Evolutionary conservation across 345 rosid species (phyloP).

Genomic region (Moringa oleifera): DNA sequence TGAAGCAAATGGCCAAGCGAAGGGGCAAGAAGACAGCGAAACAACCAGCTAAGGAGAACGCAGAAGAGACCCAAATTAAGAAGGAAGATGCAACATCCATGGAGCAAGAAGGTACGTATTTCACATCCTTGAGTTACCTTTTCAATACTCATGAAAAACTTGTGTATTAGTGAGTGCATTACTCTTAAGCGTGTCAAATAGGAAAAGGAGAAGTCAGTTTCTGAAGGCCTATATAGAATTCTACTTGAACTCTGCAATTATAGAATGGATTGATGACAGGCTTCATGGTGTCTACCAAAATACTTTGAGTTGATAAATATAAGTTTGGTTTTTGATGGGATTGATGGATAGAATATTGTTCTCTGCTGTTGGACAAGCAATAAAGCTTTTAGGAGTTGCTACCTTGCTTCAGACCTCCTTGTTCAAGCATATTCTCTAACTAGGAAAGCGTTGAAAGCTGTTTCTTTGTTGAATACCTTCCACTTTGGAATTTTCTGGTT

Average conservation of each 20-base stretch:
- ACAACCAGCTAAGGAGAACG: constrained; percentile 12
- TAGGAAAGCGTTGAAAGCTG: too few species aligned
- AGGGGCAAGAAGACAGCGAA: constrained; percentile 19
- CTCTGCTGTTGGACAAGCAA: too few species aligned
- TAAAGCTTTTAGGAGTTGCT: too few species aligned
- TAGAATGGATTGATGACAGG: not conserved
- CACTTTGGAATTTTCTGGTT: too few species aligned
- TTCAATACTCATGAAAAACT: not conserved
- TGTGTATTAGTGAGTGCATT: not conserved
- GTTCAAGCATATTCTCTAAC: too few species aligned
- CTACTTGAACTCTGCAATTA: not conserved
- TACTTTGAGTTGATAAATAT: too few species aligned
- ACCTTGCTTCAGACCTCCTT: too few species aligned
- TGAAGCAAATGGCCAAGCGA: constrained; percentile 21
- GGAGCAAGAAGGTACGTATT: constrained; percentile 16
- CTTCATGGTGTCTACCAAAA: too few species aligned
- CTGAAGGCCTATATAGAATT: not conserved
- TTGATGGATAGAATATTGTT: too few species aligned
- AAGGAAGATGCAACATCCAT: constrained; percentile 4
- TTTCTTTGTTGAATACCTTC: too few species aligned
- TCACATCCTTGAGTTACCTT: not conserved
- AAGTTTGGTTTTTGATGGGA: too few species aligned
- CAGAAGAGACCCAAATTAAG: constrained; percentile 8
- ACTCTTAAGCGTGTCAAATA: not conserved
- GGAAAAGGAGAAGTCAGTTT: too few species aligned